Evolutionary conservation across 2,329 filamentous ascomycete species (phyloP).

Genomic region (Cladosporium sp.): DNA sequence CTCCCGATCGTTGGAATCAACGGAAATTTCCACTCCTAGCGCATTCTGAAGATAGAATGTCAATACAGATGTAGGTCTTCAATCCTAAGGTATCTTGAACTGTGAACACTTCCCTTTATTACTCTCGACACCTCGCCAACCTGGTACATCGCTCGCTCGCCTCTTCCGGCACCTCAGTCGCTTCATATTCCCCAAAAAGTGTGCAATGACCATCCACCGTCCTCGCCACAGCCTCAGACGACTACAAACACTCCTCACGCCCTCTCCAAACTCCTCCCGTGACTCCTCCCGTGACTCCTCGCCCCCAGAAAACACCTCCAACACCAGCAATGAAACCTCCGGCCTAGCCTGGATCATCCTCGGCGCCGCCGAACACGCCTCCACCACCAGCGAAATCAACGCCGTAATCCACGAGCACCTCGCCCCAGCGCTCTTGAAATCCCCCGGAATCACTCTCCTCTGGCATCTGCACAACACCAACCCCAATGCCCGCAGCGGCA

Average conservation of each 20-base stretch:
- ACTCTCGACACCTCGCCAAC: background rate
- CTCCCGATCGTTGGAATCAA: slow-evolving; percentile 11
- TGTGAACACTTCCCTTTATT: too few species aligned
- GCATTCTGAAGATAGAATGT: background rate
- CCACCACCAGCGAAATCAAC: slow-evolving; percentile 11
- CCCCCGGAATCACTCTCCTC: slow-evolving; percentile 16
- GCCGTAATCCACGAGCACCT: slow-evolving; percentile 14
- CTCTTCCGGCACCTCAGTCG: background rate
- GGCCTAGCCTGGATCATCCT: slow-evolving; percentile 22
- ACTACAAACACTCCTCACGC: slow-evolving; percentile 6
- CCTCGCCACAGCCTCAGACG: slow-evolving; percentile 18
- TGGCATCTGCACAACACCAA: slow-evolving; percentile 24
- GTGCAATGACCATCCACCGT: slow-evolving; percentile 16
- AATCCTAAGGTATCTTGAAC: too few species aligned
- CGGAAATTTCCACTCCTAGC: slow-evolving; percentile 2
- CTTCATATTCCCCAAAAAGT: background rate
- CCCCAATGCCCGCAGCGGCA: slow-evolving; percentile 24
- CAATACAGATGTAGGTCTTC: background rate
- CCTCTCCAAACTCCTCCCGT: slow-evolving; percentile 1
- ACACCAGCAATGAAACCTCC: background rate
- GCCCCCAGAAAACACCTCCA: background rate
- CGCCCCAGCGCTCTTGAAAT: slow-evolving; percentile 19
- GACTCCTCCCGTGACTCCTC: slow-evolving; percentile 11
- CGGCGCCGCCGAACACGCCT: slow-evolving; percentile 7
- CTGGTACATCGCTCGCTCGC: background rate